Conservation (phyloP, 2,329 filamentous ascomycete species). For the Rhynchosporium agropyri region DNA sequence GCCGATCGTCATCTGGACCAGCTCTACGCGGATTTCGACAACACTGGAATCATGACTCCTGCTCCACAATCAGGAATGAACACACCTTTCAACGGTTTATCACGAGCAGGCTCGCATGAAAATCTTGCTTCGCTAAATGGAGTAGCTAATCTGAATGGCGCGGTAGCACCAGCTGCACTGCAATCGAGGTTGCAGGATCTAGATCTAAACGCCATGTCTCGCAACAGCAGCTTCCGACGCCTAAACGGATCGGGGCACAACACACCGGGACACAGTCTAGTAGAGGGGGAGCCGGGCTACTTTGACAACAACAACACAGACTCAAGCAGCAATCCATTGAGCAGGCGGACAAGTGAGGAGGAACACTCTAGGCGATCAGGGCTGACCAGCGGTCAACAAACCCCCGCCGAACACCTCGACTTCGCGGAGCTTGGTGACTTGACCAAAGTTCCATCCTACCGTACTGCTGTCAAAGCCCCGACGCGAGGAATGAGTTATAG, state of each 20-base stretch:
- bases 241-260: conserved; percentile 42
- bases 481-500: conserved; percentile 54
- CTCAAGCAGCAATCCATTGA: conserved; percentile 44
- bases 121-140: conserved; percentile 68
- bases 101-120: conserved; percentile 77
- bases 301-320: conserved; percentile 32
- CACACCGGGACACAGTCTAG: conserved; percentile 36
- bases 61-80: conserved; percentile 70
- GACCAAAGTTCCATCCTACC: conserved; percentile 76
- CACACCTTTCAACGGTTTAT: conserved; percentile 75
- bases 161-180: conserved; percentile 55
- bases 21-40: conserved; percentile 85
- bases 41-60: conserved; percentile 79
- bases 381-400: conserved; percentile 53
- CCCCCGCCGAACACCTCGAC: conserved; percentile 57
- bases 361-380: conserved; percentile 45
- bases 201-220: conserved; percentile 61
- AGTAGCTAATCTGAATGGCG: conserved; percentile 47
- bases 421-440: conserved; percentile 64
- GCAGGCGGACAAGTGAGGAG: conserved; percentile 51
- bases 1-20: conserved; percentile 88
- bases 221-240: conserved; percentile 41
- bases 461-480: conserved; percentile 70
- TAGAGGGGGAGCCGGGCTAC: conserved; percentile 28
- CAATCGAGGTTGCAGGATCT: conserved; percentile 73